Conservation (phyloP, 805 yeast genomes). For the Lipomyces starkeyi region DNA sequence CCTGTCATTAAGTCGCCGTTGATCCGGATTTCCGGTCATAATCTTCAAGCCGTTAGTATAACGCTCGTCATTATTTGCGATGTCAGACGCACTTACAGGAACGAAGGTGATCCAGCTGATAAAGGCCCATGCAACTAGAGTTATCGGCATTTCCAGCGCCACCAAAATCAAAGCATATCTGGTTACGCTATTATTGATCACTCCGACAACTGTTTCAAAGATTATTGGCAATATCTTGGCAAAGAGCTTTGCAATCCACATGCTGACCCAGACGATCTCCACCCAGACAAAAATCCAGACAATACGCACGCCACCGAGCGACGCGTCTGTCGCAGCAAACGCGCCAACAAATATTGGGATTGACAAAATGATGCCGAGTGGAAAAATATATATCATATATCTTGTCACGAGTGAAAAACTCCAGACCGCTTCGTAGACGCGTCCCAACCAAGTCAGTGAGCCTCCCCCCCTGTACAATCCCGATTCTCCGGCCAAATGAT, state of each 20-base stretch:
- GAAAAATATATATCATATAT: slow-evolving; percentile 47
- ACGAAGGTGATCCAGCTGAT: slow-evolving; percentile 47
- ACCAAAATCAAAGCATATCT: slow-evolving; percentile 44
- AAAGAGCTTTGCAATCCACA: slow-evolving; percentile 45
- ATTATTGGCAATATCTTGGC: slow-evolving; percentile 47
- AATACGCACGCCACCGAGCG: slow-evolving; percentile 46
- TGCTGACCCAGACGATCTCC: slow-evolving; percentile 50
- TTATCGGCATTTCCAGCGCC: slow-evolving; percentile 47
- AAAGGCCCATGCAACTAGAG: slow-evolving; percentile 47
- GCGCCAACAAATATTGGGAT: slow-evolving; percentile 50
- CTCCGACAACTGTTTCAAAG: slow-evolving; percentile 42
- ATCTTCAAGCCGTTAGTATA: slow-evolving; percentile 12
- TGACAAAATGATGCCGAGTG: slow-evolving; percentile 47
- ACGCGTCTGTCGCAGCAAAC: slow-evolving; percentile 44
- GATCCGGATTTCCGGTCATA: slow-evolving; percentile 33
- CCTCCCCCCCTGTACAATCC: slow-evolving; percentile 1
- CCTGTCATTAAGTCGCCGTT: slow-evolving; percentile 12
- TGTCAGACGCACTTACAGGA: slow-evolving; percentile 1
- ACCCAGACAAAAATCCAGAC: slow-evolving; percentile 52
- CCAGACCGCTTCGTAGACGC: slow-evolving; percentile 16
- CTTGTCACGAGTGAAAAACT: slow-evolving; percentile 43
- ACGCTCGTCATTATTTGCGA: not conserved
- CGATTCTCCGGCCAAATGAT: not conserved
- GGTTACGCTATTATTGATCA: slow-evolving; percentile 45
- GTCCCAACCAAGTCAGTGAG: slow-evolving; percentile 8